Percentiles rank a stretch among this genome's conserved stretches.
Evolutionary conservation across 2,329 filamentous ascomycete genomes (phyloP).

Genomic region (Rutstroemia sydowiana): DNA sequence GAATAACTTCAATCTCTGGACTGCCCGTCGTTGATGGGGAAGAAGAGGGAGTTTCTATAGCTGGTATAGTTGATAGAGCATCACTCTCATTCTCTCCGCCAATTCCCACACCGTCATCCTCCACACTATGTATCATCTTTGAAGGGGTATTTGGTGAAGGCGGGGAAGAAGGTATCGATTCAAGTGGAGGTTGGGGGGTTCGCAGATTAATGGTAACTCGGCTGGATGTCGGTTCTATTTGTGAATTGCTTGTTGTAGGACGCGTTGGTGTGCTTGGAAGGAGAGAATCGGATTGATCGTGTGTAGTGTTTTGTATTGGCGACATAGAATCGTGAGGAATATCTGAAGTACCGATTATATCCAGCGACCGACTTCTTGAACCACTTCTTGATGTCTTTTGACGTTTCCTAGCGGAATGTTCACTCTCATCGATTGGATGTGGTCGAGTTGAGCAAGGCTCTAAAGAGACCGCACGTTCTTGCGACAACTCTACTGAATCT

Average conservation of each 20-base stretch:
- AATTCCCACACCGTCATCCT: constrained; percentile 18
- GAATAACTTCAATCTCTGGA: constrained; percentile 27
- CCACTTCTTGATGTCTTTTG: constrained; percentile 51
- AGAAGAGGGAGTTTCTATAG: constrained; percentile 27
- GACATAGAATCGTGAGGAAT: constrained; percentile 14
- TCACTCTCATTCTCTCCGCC: constrained; percentile 29
- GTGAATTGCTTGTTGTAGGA: constrained; percentile 28
- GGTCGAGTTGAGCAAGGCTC: constrained; percentile 56
- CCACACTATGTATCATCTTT: constrained; percentile 21
- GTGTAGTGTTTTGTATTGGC: neutral
- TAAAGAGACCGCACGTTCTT: constrained; percentile 53
- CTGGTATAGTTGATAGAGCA: constrained; percentile 23
- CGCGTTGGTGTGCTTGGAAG: constrained; percentile 26
- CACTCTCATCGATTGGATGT: constrained; percentile 56
- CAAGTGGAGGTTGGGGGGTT: constrained; percentile 35
- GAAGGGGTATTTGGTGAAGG: constrained; percentile 34
- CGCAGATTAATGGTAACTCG: constrained; percentile 55
- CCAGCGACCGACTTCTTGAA: constrained; percentile 47
- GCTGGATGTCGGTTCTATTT: constrained; percentile 43
- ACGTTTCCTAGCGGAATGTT: constrained; percentile 47
- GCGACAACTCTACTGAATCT: constrained; percentile 32
- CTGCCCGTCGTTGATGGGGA: constrained; percentile 26
- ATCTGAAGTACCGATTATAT: constrained; percentile 27
- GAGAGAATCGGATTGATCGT: constrained; percentile 28
- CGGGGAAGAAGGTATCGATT: constrained; percentile 38